Evolutionary conservation across 768 basidiomycete genomes (phyloP).

Genomic region (Gloeophyllum trabeum): DNA sequence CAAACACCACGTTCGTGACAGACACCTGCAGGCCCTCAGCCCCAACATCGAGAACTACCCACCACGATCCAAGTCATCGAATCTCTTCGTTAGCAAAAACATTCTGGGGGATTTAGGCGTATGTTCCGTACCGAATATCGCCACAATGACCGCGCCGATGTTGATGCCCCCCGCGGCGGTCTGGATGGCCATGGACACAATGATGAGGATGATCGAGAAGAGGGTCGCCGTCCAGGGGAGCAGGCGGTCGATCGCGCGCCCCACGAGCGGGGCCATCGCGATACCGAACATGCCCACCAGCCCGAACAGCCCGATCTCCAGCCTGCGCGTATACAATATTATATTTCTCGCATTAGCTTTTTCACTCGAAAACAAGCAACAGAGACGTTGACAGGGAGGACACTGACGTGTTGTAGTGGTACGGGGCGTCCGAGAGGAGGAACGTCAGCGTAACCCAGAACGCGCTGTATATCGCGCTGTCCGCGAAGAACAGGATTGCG

Average conservation of each 20-base stretch:
- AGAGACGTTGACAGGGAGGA: no score
- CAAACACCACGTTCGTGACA: no score
- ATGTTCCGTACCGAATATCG: conserved; percentile 60
- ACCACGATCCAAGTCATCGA: conserved; percentile 24
- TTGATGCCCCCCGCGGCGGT: conserved; percentile 58
- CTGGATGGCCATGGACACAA: conserved; percentile 51
- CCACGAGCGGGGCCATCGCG: conserved; percentile 55
- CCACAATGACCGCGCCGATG: conserved; percentile 59
- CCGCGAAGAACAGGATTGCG: conserved; percentile 45
- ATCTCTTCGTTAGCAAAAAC: conserved; percentile 48
- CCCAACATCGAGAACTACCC: no score
- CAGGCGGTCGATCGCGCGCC: conserved; percentile 55
- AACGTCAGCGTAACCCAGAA: conserved; percentile 61
- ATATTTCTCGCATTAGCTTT: no score
- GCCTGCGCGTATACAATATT: no score
- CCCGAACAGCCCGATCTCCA: conserved; percentile 38
- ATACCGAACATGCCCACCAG: conserved; percentile 52
- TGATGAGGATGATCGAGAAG: conserved; percentile 32
- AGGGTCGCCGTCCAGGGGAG: conserved; percentile 73
- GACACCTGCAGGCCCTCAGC: no score
- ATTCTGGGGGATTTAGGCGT: conserved; percentile 66
- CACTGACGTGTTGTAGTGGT: conserved; percentile 61
- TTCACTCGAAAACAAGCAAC: no score
- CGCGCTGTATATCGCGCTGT: conserved; percentile 40
- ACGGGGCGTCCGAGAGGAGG: conserved; percentile 65